Evolutionary conservation across 371 early-diverging fungal species (phyloP), one percentile per base, ranked within the genome.

Genomic region (Coemansia sp.): DNA sequence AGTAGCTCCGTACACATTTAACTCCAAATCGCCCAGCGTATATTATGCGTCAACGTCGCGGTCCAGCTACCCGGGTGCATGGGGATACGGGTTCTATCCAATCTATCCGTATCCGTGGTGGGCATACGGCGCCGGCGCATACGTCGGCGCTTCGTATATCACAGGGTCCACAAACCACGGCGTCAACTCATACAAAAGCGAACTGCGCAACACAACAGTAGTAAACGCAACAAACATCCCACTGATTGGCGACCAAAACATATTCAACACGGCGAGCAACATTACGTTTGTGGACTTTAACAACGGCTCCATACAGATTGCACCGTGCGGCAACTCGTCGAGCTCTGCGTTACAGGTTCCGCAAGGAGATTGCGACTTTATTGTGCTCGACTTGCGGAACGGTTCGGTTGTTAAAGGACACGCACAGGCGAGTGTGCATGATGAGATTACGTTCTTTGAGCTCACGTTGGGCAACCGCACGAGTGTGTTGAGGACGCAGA

Each of bases 71-170:
- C 62, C 72, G 22, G 77, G 77, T 0, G 68, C 77, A 0, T 76
- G 77, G 77, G 72, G 72, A n/a, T 76, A 71, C 26, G 77, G 77
- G n/a, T 76, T 37, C 29, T 76, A 76, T 34, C 77, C 68, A 4
- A 58, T 76, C 5, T 76, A 62, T 34, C 77, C 77, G 11, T 76
- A 76, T 18, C 77, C 77, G 5, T 76, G 42, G 56, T 76, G 77
- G 77, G 77, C 77, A n/a, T 76, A 76, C 31, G 77, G 72, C 10
- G 31, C 51, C 11, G 77, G 77, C 18, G 24, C 6, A n/a, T 76
- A 42, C 55, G 13, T 27, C 1, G 72, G 68, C 4, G 45, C 68
- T 1, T 26, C 72, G 6, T 76, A 68, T 40, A 26, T 59, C 11
- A 34, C 51, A 16, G 31, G 40, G 37, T 39, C 58, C 21, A 54